A percentile compares a stretch with the other conserved stretches of the same genome.
These are phyloP conservation scores for Alternaria sp. DNA, from an alignment of 2,329 filamentous ascomycete genomes.

Conservation along the genomic window DNA sequence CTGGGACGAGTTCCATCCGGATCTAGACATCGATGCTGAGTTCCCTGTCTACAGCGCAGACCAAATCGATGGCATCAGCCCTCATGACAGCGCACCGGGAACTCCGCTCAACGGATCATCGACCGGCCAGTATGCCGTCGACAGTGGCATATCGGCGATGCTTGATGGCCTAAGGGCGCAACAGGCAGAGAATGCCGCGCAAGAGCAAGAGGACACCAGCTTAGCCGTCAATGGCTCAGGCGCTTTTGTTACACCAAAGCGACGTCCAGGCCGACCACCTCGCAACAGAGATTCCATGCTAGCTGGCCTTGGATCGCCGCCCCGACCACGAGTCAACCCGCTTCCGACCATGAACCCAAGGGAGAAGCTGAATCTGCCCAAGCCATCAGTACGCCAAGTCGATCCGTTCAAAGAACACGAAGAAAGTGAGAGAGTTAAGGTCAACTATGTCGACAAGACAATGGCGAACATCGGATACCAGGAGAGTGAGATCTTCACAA, in stretches of 20 bases:
- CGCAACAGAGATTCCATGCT: slow-evolving; percentile 69
- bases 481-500: slow-evolving; percentile 87
- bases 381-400: slow-evolving; percentile 77
- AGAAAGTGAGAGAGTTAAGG: slow-evolving; percentile 82
- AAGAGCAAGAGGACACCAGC: slow-evolving; percentile 27
- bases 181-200: slow-evolving; percentile 38
- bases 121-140: slow-evolving; percentile 44
- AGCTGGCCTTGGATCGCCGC: slow-evolving; percentile 66
- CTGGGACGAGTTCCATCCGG: slow-evolving; percentile 97
- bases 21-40: slow-evolving; percentile 85
- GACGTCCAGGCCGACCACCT: slow-evolving; percentile 71
- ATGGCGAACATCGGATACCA: slow-evolving; percentile 98
- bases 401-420: slow-evolving; percentile 83
- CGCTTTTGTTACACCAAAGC: slow-evolving; percentile 56
- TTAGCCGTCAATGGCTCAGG: slow-evolving; percentile 29
- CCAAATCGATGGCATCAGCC: slow-evolving; percentile 78
- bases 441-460: slow-evolving; percentile 91
- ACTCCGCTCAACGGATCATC: slow-evolving; percentile 50
- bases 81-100: slow-evolving; percentile 57
- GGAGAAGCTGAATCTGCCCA: slow-evolving; percentile 79
- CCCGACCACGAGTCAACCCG: slow-evolving; percentile 73
- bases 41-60: slow-evolving; percentile 82
- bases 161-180: slow-evolving; percentile 49
- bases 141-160: slow-evolving; percentile 47
- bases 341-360: slow-evolving; percentile 81